phyloP scores from a whole-genome alignment of 2,329 filamentous ascomycete species.

The Pseudogymnoascus sp. region DNA sequence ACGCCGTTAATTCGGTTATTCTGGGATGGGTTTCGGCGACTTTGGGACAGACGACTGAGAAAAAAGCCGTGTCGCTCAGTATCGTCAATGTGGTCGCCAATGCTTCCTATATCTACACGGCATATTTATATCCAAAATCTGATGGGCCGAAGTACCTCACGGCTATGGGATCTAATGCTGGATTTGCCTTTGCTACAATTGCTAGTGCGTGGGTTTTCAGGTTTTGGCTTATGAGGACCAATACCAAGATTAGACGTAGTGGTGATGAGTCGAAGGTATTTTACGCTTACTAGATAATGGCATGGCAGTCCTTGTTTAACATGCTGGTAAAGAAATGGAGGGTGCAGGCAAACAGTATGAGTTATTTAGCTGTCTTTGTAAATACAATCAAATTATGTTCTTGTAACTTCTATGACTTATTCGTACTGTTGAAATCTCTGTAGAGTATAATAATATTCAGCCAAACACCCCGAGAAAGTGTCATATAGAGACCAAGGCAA shows the following conservation, averaged over 20 bases:
- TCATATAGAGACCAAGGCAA: too few species aligned
- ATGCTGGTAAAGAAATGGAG: too few species aligned
- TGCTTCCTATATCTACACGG: conserved; percentile 19
- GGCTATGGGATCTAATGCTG: conserved; percentile 28
- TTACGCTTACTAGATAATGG: conserved; percentile 16
- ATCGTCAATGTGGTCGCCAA: conserved; percentile 18
- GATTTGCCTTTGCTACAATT: conserved; percentile 30
- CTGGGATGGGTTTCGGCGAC: conserved; percentile 21
- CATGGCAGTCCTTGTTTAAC: not conserved
- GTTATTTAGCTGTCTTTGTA: too few species aligned
- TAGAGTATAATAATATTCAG: too few species aligned
- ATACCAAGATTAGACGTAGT: conserved; percentile 24
- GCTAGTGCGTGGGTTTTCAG: conserved; percentile 30
- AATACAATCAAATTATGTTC: too few species aligned
- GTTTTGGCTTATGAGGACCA: conserved; percentile 28
- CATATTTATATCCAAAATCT: conserved; percentile 22
- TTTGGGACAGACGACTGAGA: conserved; percentile 19
- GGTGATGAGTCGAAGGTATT: conserved; percentile 13
- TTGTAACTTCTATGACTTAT: too few species aligned
- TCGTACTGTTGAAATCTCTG: too few species aligned
- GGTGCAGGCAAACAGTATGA: too few species aligned
- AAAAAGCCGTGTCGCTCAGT: conserved; percentile 19
- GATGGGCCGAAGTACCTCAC: conserved; percentile 29
- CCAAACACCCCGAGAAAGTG: too few species aligned
- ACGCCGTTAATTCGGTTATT: conserved; percentile 28